phyloP scores from a whole-genome alignment of 306 rosid genomes.

The Fragaria nilgerrensis region DNA sequence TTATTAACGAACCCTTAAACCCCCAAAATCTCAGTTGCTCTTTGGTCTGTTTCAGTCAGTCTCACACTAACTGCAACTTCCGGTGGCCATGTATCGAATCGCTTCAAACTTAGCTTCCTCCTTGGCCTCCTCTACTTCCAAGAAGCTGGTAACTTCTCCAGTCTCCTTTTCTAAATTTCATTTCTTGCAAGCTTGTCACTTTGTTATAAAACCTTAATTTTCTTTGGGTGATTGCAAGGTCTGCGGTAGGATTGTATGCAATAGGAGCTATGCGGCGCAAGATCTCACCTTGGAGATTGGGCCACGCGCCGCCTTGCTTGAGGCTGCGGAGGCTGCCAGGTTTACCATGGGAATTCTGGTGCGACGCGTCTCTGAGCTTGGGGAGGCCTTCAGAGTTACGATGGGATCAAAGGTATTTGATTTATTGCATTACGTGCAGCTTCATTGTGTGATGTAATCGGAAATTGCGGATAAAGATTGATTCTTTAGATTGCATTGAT shows the following conservation, averaged over 20 bases:
- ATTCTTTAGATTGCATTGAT: background rate
- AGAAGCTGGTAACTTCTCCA: slow-evolving; percentile 46
- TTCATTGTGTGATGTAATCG: no score
- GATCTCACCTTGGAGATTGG: slow-evolving; percentile 70
- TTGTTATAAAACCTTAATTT: background rate
- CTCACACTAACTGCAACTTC: background rate
- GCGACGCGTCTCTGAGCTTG: background rate
- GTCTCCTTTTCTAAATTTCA: background rate
- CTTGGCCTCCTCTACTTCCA: slow-evolving; percentile 53
- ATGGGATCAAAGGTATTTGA: slow-evolving; percentile 84
- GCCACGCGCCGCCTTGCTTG: slow-evolving; percentile 88
- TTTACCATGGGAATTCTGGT: slow-evolving; percentile 35
- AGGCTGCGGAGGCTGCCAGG: slow-evolving; percentile 55
- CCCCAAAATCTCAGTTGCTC: background rate
- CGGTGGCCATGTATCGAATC: slow-evolving; percentile 61
- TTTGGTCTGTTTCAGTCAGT: no score
- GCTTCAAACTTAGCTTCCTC: slow-evolving; percentile 33
- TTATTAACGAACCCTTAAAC: background rate
- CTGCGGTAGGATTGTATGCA: slow-evolving; percentile 39
- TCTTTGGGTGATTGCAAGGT: slow-evolving; percentile 30
- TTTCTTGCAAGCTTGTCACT: background rate
- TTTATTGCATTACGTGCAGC: background rate
- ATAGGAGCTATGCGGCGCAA: slow-evolving; percentile 60
- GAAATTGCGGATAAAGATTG: no score
- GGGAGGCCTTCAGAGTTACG: background rate